Evolutionary conservation across 441 rosid species (phyloP), one percentile per base, ranked within the genome.

Genomic region (Gossypium gossypioides): DNA sequence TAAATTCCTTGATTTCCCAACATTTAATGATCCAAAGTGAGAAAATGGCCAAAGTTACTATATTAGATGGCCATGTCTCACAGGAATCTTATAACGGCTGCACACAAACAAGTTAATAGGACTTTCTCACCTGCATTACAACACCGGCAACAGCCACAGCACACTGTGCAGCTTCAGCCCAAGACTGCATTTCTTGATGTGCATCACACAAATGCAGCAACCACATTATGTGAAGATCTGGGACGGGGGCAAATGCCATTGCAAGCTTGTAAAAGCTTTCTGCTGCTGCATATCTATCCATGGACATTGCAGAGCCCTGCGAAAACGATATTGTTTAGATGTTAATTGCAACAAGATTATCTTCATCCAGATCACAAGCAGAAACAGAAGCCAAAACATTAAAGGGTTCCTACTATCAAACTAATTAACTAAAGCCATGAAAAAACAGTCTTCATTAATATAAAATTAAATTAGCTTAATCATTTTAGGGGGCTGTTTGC

Each of bases 201-300:
- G 99, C 98, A 82, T 96, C 99, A 74, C 99, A 96, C 64, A 96
- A 81, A 87, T 96, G 99, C 78, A 96, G 79, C 79, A 96, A 86
- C 98, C 99, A 96, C 99, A 96, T 96, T 69, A 96, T 93, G 82
- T 96, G 98, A 84, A 96, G 97, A 85, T 96, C 99, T 0, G 99
- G 99, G 73, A 96, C 99, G 75, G 97, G 91, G 62, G 98, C 89
- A 89, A 96, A 96, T 70, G 99, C 98, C 96, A 90, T 91, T 73
- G 97, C 98, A 80, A 96, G 97, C 85, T 90, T 96, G 80, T 91
- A 88, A 78, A 88, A 93, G 87, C 99, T 88, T 87, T 96, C 99
- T 64, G 97, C 99, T 42, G 98, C 94, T 2, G 93, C 97, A 77
- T 96, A 96, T 82, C 97, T 87, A 87, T 96, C 99, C 83, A 85